Conservation (phyloP, 352 stramenopile genomes). For the Phytophthora rubi region DNA sequence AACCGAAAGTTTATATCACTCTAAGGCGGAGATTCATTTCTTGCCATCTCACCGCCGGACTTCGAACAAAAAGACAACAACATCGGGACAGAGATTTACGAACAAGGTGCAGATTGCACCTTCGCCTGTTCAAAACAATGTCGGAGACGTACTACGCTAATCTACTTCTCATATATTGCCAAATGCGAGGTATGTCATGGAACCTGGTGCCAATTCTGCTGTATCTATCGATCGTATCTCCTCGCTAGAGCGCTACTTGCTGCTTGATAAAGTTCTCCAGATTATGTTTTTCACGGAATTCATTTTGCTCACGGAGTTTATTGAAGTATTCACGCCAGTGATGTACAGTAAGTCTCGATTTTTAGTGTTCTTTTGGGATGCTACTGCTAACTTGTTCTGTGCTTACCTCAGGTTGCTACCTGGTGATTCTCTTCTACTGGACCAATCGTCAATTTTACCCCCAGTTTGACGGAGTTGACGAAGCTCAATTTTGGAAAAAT, state of each 20-base stretch:
- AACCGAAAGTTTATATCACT: background rate
- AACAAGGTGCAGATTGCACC: constrained; percentile 1
- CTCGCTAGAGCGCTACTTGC: constrained; percentile 3
- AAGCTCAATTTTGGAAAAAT: constrained; percentile 9
- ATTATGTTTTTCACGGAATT: constrained; percentile 45
- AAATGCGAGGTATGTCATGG: background rate
- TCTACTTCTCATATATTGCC: background rate
- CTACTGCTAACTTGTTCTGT: background rate
- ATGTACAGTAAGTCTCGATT: constrained; percentile 32
- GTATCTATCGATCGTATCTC: background rate
- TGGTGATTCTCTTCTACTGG: constrained; percentile 28
- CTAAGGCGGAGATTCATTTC: constrained; percentile 13
- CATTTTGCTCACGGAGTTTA: constrained; percentile 37
- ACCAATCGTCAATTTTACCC: constrained; percentile 41
- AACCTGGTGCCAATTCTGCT: background rate
- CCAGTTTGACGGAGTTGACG: constrained; percentile 21
- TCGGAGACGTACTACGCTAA: background rate
- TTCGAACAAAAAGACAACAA: background rate
- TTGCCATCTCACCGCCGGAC: constrained; percentile 4
- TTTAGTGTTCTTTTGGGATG: background rate
- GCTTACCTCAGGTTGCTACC: constrained; percentile 27
- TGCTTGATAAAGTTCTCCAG: constrained; percentile 29
- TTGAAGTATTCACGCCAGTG: constrained; percentile 39
- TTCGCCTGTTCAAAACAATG: background rate
- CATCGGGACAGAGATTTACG: background rate